Evolutionary conservation across 1,284 basidiomycete species (phyloP).

Genomic region (Pterula multifida): DNA sequence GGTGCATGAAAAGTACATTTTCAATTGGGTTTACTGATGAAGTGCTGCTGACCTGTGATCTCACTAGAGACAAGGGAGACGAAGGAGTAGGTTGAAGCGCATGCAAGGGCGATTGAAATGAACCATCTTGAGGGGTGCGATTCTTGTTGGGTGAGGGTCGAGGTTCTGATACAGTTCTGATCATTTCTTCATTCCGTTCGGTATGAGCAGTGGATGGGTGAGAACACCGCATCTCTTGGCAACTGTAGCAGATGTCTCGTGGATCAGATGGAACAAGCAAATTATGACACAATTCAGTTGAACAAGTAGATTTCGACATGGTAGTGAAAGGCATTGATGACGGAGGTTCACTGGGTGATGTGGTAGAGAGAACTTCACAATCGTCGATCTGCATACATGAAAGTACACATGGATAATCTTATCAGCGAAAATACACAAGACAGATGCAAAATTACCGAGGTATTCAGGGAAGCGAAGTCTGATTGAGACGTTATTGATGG

Average conservation of each 20-base stretch:
- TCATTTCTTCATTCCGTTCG: no score
- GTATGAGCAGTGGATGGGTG: background rate
- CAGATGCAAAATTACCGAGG: background rate
- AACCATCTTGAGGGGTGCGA: no score
- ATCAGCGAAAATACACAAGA: background rate
- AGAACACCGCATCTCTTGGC: background rate
- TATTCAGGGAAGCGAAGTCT: background rate
- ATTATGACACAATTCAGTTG: background rate
- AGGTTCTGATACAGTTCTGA: no score
- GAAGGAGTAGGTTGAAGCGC: no score
- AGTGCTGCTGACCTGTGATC: no score
- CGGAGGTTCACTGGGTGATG: background rate
- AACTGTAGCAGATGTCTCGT: background rate
- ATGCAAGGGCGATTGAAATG: no score
- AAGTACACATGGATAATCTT: background rate
- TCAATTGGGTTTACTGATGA: no score
- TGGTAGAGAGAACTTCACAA: background rate
- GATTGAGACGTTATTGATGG: background rate
- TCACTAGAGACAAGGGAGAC: no score
- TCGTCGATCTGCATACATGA: slow-evolving; percentile 2
- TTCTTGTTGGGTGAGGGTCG: no score
- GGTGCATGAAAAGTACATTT: no score
- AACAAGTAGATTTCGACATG: background rate
- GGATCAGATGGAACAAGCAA: background rate
- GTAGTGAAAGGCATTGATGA: background rate